Conservation (phyloP, 1,284 basidiomycete species). For the Puccinia horiana region DNA sequence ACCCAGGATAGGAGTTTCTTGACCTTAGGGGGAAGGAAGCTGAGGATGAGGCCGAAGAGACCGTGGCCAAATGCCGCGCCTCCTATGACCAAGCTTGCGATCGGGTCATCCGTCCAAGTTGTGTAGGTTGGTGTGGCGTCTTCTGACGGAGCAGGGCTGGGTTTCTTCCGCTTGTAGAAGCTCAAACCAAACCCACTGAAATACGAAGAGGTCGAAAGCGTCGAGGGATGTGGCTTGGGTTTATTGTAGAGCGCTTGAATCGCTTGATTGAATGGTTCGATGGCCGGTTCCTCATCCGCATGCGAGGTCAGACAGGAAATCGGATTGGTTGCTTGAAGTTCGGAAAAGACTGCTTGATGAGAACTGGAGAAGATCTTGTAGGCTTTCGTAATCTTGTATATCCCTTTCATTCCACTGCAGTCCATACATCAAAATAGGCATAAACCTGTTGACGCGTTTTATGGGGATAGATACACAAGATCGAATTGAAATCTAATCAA, state of each 20-base stretch:
- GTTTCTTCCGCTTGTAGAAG: conserved; percentile 19
- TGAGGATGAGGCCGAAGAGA: conserved; percentile 32
- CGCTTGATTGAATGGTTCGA: conserved; percentile 2
- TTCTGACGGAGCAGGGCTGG: conserved; percentile 11
- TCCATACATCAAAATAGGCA: not conserved
- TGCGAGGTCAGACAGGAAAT: conserved; percentile 6
- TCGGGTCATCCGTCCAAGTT: conserved; percentile 29
- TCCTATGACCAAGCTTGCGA: conserved; percentile 25
- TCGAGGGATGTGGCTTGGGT: conserved; percentile 17
- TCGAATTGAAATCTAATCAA: not conserved
- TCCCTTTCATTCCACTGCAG: conserved; percentile 27
- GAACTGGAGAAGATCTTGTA: conserved; percentile 27
- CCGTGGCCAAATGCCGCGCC: conserved; percentile 29
- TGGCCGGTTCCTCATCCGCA: not conserved
- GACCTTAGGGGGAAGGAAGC: conserved; percentile 28
- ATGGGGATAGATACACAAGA: not conserved
- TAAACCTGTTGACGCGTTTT: too few relatives aligned
- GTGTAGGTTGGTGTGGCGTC: not conserved
- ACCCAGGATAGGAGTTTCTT: conserved; percentile 38
- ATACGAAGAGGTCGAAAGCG: not conserved
- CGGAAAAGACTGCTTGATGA: conserved; percentile 31
- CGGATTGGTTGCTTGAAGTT: conserved; percentile 13
- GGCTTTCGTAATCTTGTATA: conserved; percentile 35
- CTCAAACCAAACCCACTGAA: conserved; percentile 18
- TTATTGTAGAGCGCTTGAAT: not conserved